A percentile compares a stretch with the other conserved stretches of the same genome.
phyloP scores from a whole-genome alignment of 345 rosid species.

The Viola odorata region DNA sequence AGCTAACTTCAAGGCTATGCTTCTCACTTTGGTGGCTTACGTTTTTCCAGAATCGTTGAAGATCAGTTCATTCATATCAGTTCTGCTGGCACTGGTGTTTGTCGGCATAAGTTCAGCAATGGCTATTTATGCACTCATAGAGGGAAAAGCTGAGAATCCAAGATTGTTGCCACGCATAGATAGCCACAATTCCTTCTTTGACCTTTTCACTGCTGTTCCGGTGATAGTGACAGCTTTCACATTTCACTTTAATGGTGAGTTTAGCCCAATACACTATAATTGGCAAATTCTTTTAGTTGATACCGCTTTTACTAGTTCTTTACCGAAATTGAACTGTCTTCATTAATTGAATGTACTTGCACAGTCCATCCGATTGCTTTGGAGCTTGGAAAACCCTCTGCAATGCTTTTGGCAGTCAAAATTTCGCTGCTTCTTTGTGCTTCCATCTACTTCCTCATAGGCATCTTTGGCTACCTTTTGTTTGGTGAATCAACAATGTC shows the following conservation, averaged over 20 bases:
- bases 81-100: constrained; percentile 66
- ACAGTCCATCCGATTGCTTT: constrained; percentile 78
- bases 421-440: constrained; percentile 56
- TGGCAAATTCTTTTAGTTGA: not conserved
- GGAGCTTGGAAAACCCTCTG: constrained; percentile 60
- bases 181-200: constrained; percentile 44
- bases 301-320: too few relatives aligned
- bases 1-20: not conserved
- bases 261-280: not conserved
- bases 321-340: not conserved
- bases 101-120: constrained; percentile 59
- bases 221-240: constrained; percentile 90
- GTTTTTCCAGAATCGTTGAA: constrained; percentile 53
- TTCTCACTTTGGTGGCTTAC: constrained; percentile 4
- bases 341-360: constrained; percentile 7
- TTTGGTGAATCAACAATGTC: constrained; percentile 73
- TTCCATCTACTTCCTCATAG: constrained; percentile 52
- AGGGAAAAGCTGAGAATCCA: constrained; percentile 60
- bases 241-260: constrained; percentile 81
- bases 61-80: constrained; percentile 57
- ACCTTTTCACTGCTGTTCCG: constrained; percentile 84
- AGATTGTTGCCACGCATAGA: constrained; percentile 55
- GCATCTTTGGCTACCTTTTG: constrained; percentile 70
- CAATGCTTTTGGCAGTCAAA: constrained; percentile 52
- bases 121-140: constrained; percentile 52